Percentiles rank a stretch among this genome's conserved stretches.
Conservation (phyloP, 306 rosid species). For the Fragaria ananassa region DNA sequence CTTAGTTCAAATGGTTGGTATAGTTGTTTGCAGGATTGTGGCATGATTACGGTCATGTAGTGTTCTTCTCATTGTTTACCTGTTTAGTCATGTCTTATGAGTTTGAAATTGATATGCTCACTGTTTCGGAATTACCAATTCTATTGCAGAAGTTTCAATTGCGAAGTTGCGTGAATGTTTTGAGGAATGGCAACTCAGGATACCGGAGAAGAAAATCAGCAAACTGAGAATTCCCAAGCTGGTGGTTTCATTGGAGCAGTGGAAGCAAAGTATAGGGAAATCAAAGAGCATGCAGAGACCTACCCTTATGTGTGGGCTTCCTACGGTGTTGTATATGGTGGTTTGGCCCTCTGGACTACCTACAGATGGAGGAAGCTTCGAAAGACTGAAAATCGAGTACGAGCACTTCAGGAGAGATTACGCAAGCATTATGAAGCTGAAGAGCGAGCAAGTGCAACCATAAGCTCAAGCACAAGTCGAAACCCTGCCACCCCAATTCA, state of each 20-base stretch:
- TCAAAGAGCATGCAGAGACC: constrained; percentile 65
- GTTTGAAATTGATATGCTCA: not conserved
- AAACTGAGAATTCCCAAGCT: constrained; percentile 17
- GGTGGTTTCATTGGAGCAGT: constrained; percentile 36
- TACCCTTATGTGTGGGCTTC: constrained; percentile 91
- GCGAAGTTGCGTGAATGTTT: not conserved
- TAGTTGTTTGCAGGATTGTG: not conserved
- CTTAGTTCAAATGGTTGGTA: not conserved
- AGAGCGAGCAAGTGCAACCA: constrained; percentile 28
- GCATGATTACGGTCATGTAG: not conserved
- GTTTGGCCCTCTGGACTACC: constrained; percentile 56
- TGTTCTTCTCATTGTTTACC: not conserved
- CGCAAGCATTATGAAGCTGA: constrained; percentile 56
- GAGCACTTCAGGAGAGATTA: constrained; percentile 53
- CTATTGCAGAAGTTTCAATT: not conserved
- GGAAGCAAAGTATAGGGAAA: constrained; percentile 47
- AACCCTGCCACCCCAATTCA: constrained; percentile 30
- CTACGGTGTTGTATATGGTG: constrained; percentile 75
- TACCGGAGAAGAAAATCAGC: constrained; percentile 43
- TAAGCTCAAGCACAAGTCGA: not conserved
- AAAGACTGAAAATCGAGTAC: constrained; percentile 66
- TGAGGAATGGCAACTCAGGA: constrained; percentile 32
- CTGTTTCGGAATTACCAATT: not conserved
- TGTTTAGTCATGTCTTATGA: not conserved
- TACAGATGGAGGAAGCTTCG: constrained; percentile 88